A percentile compares a stretch with the other conserved stretches of the same genome.
Evolutionary conservation across 805 yeast species (phyloP).

Genomic region (Ogataea parapolymorpha): DNA sequence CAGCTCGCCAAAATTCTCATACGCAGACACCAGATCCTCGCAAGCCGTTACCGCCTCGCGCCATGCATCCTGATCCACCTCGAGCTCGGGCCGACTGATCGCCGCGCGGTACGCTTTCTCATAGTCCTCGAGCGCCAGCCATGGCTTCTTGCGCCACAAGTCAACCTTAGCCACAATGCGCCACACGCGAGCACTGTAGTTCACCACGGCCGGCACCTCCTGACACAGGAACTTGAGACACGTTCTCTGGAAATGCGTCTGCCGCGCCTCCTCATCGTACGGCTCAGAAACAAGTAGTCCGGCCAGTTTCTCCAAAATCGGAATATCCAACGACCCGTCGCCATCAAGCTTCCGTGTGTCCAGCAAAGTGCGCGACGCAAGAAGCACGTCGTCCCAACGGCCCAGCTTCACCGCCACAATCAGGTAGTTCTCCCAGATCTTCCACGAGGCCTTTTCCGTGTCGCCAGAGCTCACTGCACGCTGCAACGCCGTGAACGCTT

Average conservation of each 20-base stretch:
- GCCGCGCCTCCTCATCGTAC: conserved; percentile 31
- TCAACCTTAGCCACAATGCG: conserved; percentile 80
- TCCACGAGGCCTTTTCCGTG: conserved; percentile 72
- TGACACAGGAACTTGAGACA: conserved; percentile 72
- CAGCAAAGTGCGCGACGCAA: conserved; percentile 66
- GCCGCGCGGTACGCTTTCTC: conserved; percentile 83
- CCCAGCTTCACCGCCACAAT: conserved; percentile 74
- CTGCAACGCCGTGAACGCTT: conserved; percentile 82
- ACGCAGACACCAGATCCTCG: conserved; percentile 76
- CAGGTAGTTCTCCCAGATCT: conserved; percentile 84
- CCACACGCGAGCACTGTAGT: conserved; percentile 72
- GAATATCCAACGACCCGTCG: conserved; percentile 68
- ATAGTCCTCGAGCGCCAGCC: conserved; percentile 81
- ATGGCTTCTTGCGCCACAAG: conserved; percentile 81
- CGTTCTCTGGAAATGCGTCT: conserved; percentile 61
- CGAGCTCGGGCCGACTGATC: conserved; percentile 61
- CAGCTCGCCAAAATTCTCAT: conserved; percentile 80
- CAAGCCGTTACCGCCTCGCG: conserved; percentile 76
- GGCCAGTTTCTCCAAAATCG: conserved; percentile 69
- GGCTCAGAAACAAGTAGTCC: conserved; percentile 60
- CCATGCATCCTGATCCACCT: conserved; percentile 62
- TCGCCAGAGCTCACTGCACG: conserved; percentile 71
- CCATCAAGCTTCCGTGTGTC: conserved; percentile 53
- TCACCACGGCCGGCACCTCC: conserved; percentile 64
- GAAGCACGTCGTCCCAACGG: conserved; percentile 87